Evolutionary conservation across 352 stramenopile species (phyloP), one percentile per base, ranked within the genome.

Genomic region (Phytophthora capsici): DNA sequence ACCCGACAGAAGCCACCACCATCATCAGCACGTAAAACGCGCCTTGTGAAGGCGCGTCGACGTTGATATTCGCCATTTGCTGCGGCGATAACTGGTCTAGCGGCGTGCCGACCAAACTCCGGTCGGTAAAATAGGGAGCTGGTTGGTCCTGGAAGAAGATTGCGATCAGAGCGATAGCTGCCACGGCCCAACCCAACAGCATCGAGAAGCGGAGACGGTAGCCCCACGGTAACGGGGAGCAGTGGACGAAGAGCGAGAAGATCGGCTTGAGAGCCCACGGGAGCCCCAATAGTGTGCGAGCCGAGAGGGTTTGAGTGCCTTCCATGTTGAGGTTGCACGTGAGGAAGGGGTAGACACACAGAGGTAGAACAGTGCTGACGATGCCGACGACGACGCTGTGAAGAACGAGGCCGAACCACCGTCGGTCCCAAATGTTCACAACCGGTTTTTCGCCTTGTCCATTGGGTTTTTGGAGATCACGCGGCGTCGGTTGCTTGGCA

Each of bases 311-410:
- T 61, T 88, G 78, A 13, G 79, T 86, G 56, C 78, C 78, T 75
- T 91, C 75, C 78, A 89, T 88, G 53, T 88, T 87, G 45, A 90
- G 65, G 54, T 90, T 84, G 57, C 72, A 83, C 2, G 67, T 87
- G 37, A 92, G 73, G 49, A 90, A 89, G 7, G 84, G 84, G 65
- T 80, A 89, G 17, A 89, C 68, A 6, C 71, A 74, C 37, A 85
- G 62, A 32, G 80, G 79, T 25, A 90, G 63, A 17, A 73, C 66
- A 8, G 72, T 84, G n/a, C 71, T 89, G 22, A 92, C 52, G 34
- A 89, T 46, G 6, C 81, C 82, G 10, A 89, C 63, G 14, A 62
- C 80, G 12, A 76, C 40, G 50, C 66, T 89, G 52, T 92, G 81
- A 4, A 81, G 63, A 9, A 82, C 48, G 12, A 92, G 76, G 6